Evolutionary conservation across 225 moss, liverwort and hornwort species (phyloP).

Genomic region (Antitrichia curtipendula): DNA sequence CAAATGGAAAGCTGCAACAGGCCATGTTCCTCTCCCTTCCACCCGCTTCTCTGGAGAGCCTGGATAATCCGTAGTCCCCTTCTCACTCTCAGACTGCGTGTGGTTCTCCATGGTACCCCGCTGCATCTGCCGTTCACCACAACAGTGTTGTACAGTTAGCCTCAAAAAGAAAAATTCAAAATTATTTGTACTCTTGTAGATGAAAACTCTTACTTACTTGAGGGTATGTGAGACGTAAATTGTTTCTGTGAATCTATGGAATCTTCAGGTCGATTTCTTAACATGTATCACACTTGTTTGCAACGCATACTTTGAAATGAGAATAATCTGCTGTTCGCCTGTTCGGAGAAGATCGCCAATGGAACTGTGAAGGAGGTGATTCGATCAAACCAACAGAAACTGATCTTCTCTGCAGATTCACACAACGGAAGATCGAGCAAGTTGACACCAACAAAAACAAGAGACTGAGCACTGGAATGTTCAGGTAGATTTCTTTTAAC

Average conservation of each 20-base stretch:
- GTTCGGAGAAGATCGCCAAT: not conserved
- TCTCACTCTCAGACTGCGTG: not conserved
- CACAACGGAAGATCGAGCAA: not conserved
- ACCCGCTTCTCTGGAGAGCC: constrained; percentile 16
- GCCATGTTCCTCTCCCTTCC: constrained; percentile 37
- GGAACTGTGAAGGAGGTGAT: not conserved
- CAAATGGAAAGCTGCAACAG: constrained; percentile 36
- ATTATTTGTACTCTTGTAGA: not conserved
- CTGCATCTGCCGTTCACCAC: not conserved
- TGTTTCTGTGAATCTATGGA: not conserved
- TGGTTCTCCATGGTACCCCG: not conserved
- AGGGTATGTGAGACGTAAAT: not conserved
- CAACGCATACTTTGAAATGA: not conserved
- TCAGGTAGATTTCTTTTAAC: not conserved
- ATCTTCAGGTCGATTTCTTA: not conserved
- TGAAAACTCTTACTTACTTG: not conserved
- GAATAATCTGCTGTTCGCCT: no score
- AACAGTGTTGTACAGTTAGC: not conserved
- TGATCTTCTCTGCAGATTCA: not conserved
- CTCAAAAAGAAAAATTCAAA: not conserved
- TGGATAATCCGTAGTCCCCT: not conserved
- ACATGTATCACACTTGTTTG: not conserved
- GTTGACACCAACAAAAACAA: not conserved
- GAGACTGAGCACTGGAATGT: not conserved
- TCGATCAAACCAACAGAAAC: not conserved